Percentiles rank a stretch among this genome's conserved stretches.
Evolutionary conservation across 176 grass and related monocot genomes (phyloP).

Genomic region (Luzula sylvatica): DNA sequence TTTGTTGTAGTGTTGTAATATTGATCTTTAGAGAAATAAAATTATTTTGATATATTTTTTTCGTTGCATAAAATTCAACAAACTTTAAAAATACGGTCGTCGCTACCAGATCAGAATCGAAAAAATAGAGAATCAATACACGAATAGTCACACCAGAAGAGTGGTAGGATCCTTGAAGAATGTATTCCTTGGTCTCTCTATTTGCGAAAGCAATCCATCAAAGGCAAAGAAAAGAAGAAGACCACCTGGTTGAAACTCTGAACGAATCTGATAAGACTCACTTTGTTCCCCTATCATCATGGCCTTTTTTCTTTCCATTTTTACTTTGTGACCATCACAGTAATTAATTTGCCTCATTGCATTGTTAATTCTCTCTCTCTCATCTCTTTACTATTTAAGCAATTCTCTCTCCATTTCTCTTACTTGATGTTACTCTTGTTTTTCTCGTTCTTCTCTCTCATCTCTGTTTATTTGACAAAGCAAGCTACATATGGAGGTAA

Average conservation of each 20-base stretch:
- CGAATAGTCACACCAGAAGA: background rate
- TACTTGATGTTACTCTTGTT: slow-evolving; percentile 9
- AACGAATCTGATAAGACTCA: slow-evolving; percentile 22
- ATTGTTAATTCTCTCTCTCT: slow-evolving; percentile 2
- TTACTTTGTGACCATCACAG: background rate
- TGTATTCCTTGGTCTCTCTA: slow-evolving; percentile 6
- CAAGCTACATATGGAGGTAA: slow-evolving; percentile 17
- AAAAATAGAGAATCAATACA: no score
- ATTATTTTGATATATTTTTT: no score
- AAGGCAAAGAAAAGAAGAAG: background rate
- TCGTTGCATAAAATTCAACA: no score
- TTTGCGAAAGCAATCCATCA: slow-evolving; percentile 16
- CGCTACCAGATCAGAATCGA: no score
- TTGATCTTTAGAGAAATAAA: no score
- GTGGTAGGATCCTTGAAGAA: background rate
- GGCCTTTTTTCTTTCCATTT: background rate
- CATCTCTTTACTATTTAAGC: slow-evolving; percentile 12
- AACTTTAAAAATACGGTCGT: no score
- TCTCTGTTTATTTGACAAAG: background rate
- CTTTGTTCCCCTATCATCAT: slow-evolving; percentile 11
- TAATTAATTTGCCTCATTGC: background rate
- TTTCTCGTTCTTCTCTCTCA: slow-evolving; percentile 6
- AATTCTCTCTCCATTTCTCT: slow-evolving; percentile 4
- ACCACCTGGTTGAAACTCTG: slow-evolving; percentile 2
- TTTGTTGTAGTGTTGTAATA: no score